phyloP scores from a whole-genome alignment of 495 filamentous ascomycete genomes.

The Penicillium egyptiacum region DNA sequence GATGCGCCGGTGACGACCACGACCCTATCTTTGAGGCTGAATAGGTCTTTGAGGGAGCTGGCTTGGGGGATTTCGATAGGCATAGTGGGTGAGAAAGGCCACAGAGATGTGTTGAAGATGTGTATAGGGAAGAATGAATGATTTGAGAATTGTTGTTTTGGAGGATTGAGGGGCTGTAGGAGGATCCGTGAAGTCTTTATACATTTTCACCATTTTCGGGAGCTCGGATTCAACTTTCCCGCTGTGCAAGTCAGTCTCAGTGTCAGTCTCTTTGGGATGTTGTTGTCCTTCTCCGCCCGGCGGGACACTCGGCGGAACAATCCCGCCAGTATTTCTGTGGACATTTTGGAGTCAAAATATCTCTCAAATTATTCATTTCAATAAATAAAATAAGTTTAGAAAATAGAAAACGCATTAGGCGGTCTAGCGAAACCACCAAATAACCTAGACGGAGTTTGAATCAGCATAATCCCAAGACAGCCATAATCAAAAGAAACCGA shows the following conservation, averaged over 20 bases:
- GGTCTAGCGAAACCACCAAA: slow-evolving; percentile 48
- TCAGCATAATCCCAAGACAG: slow-evolving; percentile 7
- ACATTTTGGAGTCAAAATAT: neutral
- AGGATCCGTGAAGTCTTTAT: neutral
- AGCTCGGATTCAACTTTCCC: neutral
- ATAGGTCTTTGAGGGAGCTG: slow-evolving; percentile 35
- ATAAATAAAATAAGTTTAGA: slow-evolving; percentile 18
- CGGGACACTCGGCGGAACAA: neutral
- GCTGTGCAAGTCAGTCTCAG: neutral
- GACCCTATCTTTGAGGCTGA: slow-evolving; percentile 63
- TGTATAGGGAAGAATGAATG: neutral
- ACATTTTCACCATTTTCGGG: neutral
- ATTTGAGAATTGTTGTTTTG: neutral
- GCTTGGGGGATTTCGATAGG: slow-evolving; percentile 8
- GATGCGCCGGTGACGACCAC: slow-evolving; percentile 65
- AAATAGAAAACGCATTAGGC: slow-evolving; percentile 45
- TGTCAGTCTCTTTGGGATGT: neutral
- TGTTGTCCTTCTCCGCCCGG: neutral
- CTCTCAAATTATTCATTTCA: neutral
- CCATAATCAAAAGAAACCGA: slow-evolving; percentile 17
- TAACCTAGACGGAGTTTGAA: slow-evolving; percentile 16
- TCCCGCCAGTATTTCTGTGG: neutral
- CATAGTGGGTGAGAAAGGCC: neutral
- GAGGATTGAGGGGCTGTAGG: neutral
- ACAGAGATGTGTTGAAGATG: neutral